These are phyloP conservation scores for Backusella luteola DNA, from an alignment of 192 early-diverging fungal genomes.

Conservation along the genomic window DNA sequence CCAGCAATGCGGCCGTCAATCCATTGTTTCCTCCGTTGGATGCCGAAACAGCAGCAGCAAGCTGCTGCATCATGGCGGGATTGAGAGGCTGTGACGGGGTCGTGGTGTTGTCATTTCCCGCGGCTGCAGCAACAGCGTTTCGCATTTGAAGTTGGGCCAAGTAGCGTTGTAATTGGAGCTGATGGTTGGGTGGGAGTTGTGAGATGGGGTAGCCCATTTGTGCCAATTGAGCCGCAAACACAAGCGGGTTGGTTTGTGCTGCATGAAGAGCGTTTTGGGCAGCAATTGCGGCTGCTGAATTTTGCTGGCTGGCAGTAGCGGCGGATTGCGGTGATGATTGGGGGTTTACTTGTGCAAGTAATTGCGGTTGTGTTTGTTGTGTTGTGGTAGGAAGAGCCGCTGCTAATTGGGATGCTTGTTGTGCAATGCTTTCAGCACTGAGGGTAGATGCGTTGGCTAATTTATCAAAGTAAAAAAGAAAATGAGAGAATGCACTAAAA, in stretches of 20 bases:
- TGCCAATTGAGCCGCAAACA: conserved; percentile 31
- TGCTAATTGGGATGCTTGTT: not conserved
- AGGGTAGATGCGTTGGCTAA: not conserved
- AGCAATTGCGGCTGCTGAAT: not conserved
- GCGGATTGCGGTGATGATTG: conserved; percentile 7
- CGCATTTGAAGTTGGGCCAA: conserved; percentile 33
- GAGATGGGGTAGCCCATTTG: conserved; percentile 35
- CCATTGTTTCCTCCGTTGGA: conserved; percentile 17
- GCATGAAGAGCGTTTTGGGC: conserved; percentile 15
- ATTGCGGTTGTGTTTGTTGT: not conserved
- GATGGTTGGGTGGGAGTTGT: conserved; percentile 22
- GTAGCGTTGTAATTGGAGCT: conserved; percentile 34
- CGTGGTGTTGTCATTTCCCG: not conserved
- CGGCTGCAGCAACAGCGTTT: conserved; percentile 15
- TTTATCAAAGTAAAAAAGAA: not conserved
- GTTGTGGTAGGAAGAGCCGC: not conserved
- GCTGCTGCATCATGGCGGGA: conserved; percentile 11
- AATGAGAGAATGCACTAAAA: not conserved
- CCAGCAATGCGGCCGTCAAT: conserved; percentile 10
- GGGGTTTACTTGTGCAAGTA: not conserved
- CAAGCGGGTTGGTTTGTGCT: conserved; percentile 3
- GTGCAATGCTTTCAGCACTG: conserved; percentile 1
- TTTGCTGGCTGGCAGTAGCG: not conserved
- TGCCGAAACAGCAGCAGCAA: conserved; percentile 18
- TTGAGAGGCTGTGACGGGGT: not conserved